phyloP scores from a whole-genome alignment of 1,284 basidiomycete species.

The Ganoderma sinense region DNA sequence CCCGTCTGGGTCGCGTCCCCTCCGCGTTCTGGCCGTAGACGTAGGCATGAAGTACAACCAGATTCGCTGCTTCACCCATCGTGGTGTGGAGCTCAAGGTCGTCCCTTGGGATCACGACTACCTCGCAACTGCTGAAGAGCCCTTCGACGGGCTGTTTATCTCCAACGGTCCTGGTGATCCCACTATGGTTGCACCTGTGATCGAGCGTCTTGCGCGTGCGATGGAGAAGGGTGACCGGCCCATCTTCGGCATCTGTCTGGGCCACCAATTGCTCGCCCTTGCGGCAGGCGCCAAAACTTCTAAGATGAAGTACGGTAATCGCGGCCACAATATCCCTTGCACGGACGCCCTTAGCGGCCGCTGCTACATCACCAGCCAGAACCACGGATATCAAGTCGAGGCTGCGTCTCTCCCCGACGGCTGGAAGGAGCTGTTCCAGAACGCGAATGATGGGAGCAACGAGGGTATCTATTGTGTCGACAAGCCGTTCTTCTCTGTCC shows the following conservation, averaged over 20 bases:
- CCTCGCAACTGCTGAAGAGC: conserved; percentile 72
- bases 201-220: conserved; percentile 75
- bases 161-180: conserved; percentile 99
- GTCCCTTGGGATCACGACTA: conserved; percentile 99
- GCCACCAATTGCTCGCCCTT: conserved; percentile 96
- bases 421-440: conserved; percentile 96
- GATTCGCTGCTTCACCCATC: conserved; percentile 94
- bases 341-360: conserved; percentile 93
- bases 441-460: conserved; percentile 97
- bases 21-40: conserved; percentile 93
- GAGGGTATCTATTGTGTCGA: conserved; percentile 96
- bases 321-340: conserved; percentile 99
- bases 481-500: conserved; percentile 98
- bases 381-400: conserved; percentile 98
- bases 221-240: conserved; percentile 82
- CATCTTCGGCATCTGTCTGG: conserved; percentile 99
- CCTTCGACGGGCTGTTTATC: conserved; percentile 95
- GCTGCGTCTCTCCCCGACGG: conserved; percentile 79
- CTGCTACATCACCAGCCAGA: conserved; percentile 99
- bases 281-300: conserved; percentile 94
- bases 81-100: conserved; percentile 96
- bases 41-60: conserved; percentile 99
- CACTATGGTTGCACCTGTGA: conserved; percentile 82
- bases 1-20: conserved; percentile 76
- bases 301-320: conserved; percentile 99